Evolutionary conservation across 805 yeast genomes (phyloP).

Genomic region (Monosporozyma servazzii): DNA sequence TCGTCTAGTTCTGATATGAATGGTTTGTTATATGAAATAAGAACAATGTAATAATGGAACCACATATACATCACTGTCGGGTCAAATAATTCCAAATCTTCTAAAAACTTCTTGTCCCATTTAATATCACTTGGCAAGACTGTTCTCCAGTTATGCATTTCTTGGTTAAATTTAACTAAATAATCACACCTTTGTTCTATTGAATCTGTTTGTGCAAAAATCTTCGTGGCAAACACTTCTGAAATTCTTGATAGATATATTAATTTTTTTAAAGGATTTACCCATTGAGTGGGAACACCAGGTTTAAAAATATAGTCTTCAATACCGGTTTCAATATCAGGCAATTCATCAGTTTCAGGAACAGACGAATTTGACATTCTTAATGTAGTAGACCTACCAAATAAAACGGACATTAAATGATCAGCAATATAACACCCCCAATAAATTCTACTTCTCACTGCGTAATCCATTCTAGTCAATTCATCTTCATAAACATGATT

Average conservation of each 20-base stretch:
- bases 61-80: constrained; percentile 41
- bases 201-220: constrained; percentile 18
- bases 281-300: constrained; percentile 15
- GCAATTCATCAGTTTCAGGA: constrained; percentile 46
- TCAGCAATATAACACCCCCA: constrained; percentile 59
- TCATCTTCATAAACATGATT: constrained; percentile 32
- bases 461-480: constrained; percentile 38
- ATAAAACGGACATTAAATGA: constrained; percentile 44
- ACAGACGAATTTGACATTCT: constrained; percentile 48
- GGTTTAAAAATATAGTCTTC: constrained; percentile 40
- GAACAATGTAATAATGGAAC: constrained; percentile 44
- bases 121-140: constrained; percentile 35
- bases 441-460: constrained; percentile 46
- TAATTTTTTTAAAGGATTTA: constrained; percentile 31
- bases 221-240: constrained; percentile 23
- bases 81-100: constrained; percentile 32
- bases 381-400: constrained; percentile 47
- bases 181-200: constrained; percentile 31
- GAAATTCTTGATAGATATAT: constrained; percentile 32
- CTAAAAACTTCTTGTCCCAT: constrained; percentile 37
- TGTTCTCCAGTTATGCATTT: constrained; percentile 40
- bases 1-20: constrained; percentile 30
- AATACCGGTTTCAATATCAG: constrained; percentile 47
- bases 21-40: constrained; percentile 50
- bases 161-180: constrained; percentile 35